Percentiles rank a stretch among this genome's conserved stretches.
Evolutionary conservation across 106 monocot genomes (phyloP).

Genomic region (Phalaenopsis equestris): DNA sequence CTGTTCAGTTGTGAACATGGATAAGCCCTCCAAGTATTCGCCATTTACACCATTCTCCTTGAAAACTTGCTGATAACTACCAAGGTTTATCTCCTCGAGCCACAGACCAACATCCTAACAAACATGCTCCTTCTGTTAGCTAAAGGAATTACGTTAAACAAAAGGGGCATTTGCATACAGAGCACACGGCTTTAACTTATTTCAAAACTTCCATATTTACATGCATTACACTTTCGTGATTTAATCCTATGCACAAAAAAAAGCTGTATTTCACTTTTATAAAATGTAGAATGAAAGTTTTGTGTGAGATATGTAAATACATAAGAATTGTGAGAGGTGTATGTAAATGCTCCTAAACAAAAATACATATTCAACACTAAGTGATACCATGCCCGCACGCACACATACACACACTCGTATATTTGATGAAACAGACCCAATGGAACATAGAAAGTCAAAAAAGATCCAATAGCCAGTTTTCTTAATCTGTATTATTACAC

Average conservation of each 20-base stretch:
- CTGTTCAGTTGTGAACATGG: slow-evolving; percentile 91
- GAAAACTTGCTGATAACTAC: slow-evolving; percentile 76
- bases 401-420: neutral
- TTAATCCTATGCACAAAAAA: too few species aligned
- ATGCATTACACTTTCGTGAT: too few species aligned
- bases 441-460: neutral
- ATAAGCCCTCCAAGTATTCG: slow-evolving; percentile 85
- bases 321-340: too few species aligned
- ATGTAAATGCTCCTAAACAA: neutral
- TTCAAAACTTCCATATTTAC: too few species aligned
- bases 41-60: slow-evolving; percentile 89
- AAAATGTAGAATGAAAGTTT: too few species aligned
- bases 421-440: neutral
- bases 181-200: too few species aligned
- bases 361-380: neutral
- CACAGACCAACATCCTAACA: slow-evolving; percentile 95
- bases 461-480: neutral
- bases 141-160: neutral
- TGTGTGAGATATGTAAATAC: too few species aligned
- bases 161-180: neutral
- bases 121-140: neutral
- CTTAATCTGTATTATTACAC: neutral
- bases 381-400: neutral
- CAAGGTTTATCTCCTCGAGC: slow-evolving; percentile 96
- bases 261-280: too few species aligned